Evolutionary conservation across 176 grass and related monocot genomes (phyloP).

Genomic region (Saccharum officinarum): DNA sequence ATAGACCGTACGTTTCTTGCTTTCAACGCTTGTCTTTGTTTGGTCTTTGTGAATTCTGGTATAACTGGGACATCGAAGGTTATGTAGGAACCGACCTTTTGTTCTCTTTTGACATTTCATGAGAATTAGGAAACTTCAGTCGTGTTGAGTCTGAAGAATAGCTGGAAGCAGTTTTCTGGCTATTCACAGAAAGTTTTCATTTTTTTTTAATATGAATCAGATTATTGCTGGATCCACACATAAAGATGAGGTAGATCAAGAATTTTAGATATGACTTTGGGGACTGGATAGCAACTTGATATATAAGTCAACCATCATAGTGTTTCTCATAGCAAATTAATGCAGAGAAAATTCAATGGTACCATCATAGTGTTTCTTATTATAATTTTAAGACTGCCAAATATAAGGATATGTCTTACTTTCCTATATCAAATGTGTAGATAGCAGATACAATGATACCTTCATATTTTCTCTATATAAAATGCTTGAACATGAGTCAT

Average conservation of each 20-base stretch:
- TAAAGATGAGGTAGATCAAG: not conserved
- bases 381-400: not conserved
- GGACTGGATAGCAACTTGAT: not conserved
- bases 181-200: not conserved
- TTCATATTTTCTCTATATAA: not conserved
- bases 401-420: not conserved
- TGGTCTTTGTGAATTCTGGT: not conserved
- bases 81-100: not conserved
- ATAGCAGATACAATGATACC: not conserved
- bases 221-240: slow-evolving; percentile 10
- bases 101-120: not conserved
- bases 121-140: not conserved
- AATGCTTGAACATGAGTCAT: not conserved
- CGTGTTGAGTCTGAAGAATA: not conserved
- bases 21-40: not conserved
- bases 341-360: not conserved
- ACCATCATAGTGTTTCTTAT: not conserved
- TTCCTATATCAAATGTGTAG: not conserved
- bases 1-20: slow-evolving; percentile 19
- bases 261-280: slow-evolving; percentile 8
- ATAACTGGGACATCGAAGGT: not conserved
- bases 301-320: not conserved
- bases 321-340: not conserved
- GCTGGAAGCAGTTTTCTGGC: not conserved
- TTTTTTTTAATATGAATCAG: not conserved